These are phyloP conservation scores for Phycomyces nitens DNA, from an alignment of 192 early-diverging fungal species.

Conservation along the genomic window DNA sequence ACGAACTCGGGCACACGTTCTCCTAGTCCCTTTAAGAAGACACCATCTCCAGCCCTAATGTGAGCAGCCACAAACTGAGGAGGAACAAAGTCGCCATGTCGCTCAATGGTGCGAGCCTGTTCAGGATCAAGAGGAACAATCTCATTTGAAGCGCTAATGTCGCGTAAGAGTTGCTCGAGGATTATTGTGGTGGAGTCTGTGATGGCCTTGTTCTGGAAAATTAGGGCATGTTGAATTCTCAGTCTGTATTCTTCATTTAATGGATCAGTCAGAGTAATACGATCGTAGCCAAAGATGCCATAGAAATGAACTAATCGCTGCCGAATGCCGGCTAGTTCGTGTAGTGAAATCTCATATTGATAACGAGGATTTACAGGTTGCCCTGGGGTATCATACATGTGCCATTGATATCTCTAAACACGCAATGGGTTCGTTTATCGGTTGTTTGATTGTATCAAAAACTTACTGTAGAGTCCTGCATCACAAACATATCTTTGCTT, in stretches of 20 bases:
- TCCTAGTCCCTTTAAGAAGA: constrained; percentile 12
- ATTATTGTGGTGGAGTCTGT: constrained; percentile 3
- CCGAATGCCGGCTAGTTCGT: constrained; percentile 27
- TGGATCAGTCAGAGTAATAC: constrained; percentile 27
- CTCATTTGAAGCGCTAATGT: not conserved
- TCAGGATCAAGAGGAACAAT: constrained; percentile 8
- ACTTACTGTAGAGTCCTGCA: constrained; percentile 33
- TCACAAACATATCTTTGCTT: constrained; percentile 34
- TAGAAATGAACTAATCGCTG: constrained; percentile 43
- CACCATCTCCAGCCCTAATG: constrained; percentile 26
- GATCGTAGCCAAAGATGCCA: constrained; percentile 43
- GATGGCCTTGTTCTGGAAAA: constrained; percentile 9
- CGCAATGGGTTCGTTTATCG: not conserved
- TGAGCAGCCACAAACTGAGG: constrained; percentile 27
- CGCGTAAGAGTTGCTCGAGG: constrained; percentile 4
- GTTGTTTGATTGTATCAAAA: not conserved
- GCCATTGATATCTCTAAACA: constrained; percentile 17
- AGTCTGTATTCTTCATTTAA: constrained; percentile 7
- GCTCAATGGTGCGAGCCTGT: not conserved
- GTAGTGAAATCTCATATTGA: constrained; percentile 29
- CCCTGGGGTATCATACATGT: constrained; percentile 6
- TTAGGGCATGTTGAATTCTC: constrained; percentile 9
- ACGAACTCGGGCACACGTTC: constrained; percentile 14
- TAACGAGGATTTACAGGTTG: constrained; percentile 20
- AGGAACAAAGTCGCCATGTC: not conserved